Evolutionary conservation across 2,329 filamentous ascomycete species (phyloP).

Genomic region (Pyricularia sp.): DNA sequence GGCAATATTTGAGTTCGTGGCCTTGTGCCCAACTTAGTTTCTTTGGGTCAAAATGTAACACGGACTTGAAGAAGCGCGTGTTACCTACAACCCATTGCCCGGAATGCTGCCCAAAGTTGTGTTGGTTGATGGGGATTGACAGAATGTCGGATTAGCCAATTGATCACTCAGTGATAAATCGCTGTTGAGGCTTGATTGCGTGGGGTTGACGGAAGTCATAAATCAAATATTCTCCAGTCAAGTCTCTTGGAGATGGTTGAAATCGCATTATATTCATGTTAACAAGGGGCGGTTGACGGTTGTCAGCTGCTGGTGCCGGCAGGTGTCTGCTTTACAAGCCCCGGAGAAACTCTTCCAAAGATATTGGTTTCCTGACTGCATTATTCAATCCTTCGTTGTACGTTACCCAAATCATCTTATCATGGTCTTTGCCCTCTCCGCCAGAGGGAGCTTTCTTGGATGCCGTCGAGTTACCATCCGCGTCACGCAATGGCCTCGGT

Average conservation of each 20-base stretch:
- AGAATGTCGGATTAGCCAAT: background rate
- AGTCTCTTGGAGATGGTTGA: background rate
- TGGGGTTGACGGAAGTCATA: background rate
- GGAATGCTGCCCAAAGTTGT: background rate
- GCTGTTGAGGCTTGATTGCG: background rate
- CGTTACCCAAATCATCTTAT: constrained; percentile 65
- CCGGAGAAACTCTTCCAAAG: constrained; percentile 63
- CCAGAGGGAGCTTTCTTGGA: constrained; percentile 8
- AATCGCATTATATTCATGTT: background rate
- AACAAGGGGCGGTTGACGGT: background rate
- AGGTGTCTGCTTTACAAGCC: constrained; percentile 32
- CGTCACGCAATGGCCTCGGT: constrained; percentile 22
- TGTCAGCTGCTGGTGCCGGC: background rate
- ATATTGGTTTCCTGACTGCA: constrained; percentile 79
- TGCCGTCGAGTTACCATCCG: constrained; percentile 23
- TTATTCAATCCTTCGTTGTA: constrained; percentile 88
- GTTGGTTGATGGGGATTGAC: background rate
- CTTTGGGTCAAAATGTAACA: background rate
- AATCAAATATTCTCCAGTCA: background rate
- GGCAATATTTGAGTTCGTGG: background rate
- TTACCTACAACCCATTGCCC: background rate
- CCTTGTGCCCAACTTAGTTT: background rate
- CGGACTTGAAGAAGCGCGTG: background rate
- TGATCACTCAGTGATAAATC: background rate
- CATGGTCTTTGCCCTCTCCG: constrained; percentile 20